A percentile compares a stretch with the other conserved stretches of the same genome.
These are phyloP conservation scores for Microsporum ferrugineum DNA, from an alignment of 2,329 filamentous ascomycete species.

Conservation along the genomic window DNA sequence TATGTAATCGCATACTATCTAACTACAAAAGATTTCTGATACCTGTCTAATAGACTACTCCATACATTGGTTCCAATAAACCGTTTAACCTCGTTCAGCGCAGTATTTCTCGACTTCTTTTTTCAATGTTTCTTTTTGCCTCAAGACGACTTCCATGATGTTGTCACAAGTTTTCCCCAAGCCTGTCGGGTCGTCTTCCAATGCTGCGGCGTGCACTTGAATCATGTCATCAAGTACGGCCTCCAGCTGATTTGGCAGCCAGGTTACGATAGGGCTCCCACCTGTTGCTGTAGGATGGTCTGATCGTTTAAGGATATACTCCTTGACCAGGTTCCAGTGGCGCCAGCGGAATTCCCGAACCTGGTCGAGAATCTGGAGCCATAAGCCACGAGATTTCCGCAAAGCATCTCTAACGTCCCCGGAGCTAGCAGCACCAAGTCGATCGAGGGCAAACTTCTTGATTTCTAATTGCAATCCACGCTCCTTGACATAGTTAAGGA, in stretches of 20 bases:
- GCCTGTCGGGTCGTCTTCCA: not conserved
- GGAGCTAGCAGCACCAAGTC: not conserved
- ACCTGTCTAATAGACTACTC: not conserved
- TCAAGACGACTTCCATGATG: not conserved
- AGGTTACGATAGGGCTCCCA: slow-evolving; percentile 15
- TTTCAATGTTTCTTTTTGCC: not conserved
- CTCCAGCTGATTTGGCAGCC: slow-evolving; percentile 38
- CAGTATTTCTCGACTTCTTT: not conserved
- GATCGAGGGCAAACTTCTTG: not conserved
- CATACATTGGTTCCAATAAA: not conserved
- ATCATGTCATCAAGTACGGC: slow-evolving; percentile 35
- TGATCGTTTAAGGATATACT: not conserved
- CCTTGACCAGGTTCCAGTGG: not conserved
- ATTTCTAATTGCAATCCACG: not conserved
- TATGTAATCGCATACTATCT: not conserved
- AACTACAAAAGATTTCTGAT: not conserved
- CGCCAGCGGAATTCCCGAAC: not conserved
- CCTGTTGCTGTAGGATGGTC: not conserved
- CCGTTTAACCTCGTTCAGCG: not conserved
- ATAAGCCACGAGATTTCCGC: not conserved
- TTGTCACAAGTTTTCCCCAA: not conserved
- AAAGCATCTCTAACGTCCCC: not conserved
- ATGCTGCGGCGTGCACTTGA: not conserved
- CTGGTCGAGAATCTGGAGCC: slow-evolving; percentile 1
- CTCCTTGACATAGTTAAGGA: not conserved